Evolutionary conservation across 192 early-diverging fungal species (phyloP).

Genomic region (Phlyctochytrium planicorne): DNA sequence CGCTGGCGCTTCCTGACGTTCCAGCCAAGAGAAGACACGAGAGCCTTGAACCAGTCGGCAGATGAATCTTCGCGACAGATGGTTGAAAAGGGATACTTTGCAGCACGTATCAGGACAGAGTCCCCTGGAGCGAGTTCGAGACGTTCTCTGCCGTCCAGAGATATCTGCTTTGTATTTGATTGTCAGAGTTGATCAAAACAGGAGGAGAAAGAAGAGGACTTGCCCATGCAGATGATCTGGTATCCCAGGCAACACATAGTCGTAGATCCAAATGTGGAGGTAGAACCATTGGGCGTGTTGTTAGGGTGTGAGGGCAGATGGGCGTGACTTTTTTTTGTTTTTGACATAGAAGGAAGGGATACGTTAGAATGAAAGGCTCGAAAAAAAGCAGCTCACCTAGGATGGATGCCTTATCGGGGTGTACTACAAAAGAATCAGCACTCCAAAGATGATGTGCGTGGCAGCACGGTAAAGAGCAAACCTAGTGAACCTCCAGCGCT

Average conservation of each 20-base stretch:
- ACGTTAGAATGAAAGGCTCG: too few species aligned
- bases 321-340: conserved; percentile 71
- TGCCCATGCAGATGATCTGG: conserved; percentile 88
- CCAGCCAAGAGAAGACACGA: conserved; percentile 87
- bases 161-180: not conserved
- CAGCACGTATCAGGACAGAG: conserved; percentile 71
- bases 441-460: too few species aligned
- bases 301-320: conserved; percentile 87
- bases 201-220: conserved; percentile 19
- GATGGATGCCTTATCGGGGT: conserved; percentile 91
- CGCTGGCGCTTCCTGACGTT: conserved; percentile 92
- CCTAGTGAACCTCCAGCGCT: conserved; percentile 81
- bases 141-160: conserved; percentile 90
- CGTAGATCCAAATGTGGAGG: conserved; percentile 90
- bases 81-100: conserved; percentile 84
- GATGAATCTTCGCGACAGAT: conserved; percentile 58
- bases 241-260: conserved; percentile 74
- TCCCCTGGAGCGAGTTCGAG: conserved; percentile 86
- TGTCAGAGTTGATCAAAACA: not conserved
- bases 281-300: conserved; percentile 94
- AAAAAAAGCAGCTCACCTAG: not conserved
- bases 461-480: not conserved
- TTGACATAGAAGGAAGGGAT: conserved; percentile 2
- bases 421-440: too few species aligned
- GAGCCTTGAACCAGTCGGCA: conserved; percentile 88